Conservation (phyloP, 192 early-diverging fungal species). For the Coemansia sp. region DNA sequence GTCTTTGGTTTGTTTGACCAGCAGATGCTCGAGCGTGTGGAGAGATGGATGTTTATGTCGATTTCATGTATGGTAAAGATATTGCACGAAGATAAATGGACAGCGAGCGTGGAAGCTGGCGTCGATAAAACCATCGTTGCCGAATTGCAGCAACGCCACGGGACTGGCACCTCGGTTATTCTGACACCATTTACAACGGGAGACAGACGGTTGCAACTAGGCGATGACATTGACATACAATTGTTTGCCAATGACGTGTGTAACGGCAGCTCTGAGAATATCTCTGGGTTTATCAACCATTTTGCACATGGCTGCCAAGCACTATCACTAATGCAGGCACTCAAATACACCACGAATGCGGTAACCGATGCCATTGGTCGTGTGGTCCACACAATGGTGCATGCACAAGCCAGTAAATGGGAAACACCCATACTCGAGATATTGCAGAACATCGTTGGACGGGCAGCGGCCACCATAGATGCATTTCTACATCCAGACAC, state of each 20-base stretch:
- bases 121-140: background rate
- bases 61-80: conserved; percentile 18
- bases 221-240: too few relatives aligned
- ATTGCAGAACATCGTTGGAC: background rate
- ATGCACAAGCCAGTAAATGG: conserved; percentile 19
- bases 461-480: conserved; percentile 13
- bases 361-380: conserved; percentile 12
- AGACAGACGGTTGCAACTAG: too few relatives aligned
- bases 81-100: background rate
- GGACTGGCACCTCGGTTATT: too few relatives aligned
- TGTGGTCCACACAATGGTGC: conserved; percentile 6
- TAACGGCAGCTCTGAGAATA: background rate
- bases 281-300: conserved; percentile 4
- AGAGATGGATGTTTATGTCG: conserved; percentile 25
- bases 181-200: too few relatives aligned
- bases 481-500: conserved; percentile 3
- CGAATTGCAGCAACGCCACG: too few relatives aligned
- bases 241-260: background rate
- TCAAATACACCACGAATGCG: background rate
- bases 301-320: conserved; percentile 17
- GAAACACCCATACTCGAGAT: background rate
- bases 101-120: background rate
- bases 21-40: conserved; percentile 1
- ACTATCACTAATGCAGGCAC: conserved; percentile 7
- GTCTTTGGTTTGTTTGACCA: conserved; percentile 13